Evolutionary conservation across 345 rosid genomes (phyloP), one percentile per base, ranked within the genome.

Genomic region (Camelina sativa): DNA sequence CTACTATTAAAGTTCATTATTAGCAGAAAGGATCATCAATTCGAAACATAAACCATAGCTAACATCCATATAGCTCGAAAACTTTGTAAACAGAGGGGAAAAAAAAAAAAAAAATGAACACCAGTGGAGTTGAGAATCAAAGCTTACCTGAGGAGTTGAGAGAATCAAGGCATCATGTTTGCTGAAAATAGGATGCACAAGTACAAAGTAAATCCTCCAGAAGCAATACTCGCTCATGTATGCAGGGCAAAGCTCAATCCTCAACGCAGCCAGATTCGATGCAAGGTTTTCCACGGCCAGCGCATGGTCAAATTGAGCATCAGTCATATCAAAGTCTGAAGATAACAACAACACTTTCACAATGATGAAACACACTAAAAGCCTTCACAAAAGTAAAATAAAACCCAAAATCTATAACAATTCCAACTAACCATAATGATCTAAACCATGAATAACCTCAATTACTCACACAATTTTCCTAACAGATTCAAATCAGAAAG

Each of bases 191-290:
- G 99, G 91, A 82, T 90, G 97, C 80, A 89, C 74, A 62, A 96
- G 97, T n/a, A 92, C 98, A 81, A 96, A 96, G 78, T 92, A 96
- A 73, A 96, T 89, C 81, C 87, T 92, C 98, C 98, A 96, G 78
- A 92, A 92, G 86, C 92, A 91, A 73, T 86, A 75, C 69, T 91
- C 93, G 38, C 88, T 92, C 95, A 92, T 89, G 80, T 91, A 91
- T 12, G 88, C 85, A 0, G 99, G 98, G 16, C 97, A 92, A 67
- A 96, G 96, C 32, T 96, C 97, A 74, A 89, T 81, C 80, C 97
- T 86, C 57, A 96, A 81, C 51, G 93, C 97, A 73, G 90, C 89
- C 11, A 96, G 72, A 81, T 87, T 74, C 3, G 96, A 85, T 19
- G 91, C 87, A 71, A 92, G 86, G 47, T 79, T 82, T 76, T 91